Evolutionary conservation across 345 rosid species (phyloP).

Genomic region (Sisymbrium irio): DNA sequence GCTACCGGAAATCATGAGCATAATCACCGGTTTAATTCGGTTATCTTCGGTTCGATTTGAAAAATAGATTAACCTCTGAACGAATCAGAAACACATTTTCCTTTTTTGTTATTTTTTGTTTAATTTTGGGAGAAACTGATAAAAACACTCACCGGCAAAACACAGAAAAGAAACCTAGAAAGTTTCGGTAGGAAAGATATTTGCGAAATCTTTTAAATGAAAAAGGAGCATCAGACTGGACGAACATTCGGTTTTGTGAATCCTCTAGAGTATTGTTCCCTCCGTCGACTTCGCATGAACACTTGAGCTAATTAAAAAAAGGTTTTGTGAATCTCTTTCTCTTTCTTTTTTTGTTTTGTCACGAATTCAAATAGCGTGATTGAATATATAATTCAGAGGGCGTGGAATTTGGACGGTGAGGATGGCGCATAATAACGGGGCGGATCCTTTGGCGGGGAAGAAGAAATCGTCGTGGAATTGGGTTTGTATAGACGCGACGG

Average conservation of each 20-base stretch:
- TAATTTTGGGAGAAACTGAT: background rate
- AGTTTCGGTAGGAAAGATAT: slow-evolving; percentile 12
- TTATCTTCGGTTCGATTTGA: background rate
- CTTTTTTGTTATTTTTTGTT: background rate
- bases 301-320: slow-evolving; percentile 14
- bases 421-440: slow-evolving; percentile 57
- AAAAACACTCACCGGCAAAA: slow-evolving; percentile 13
- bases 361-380: no score
- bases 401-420: slow-evolving; percentile 28
- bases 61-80: background rate
- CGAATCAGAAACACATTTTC: slow-evolving; percentile 1
- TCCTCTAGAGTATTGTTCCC: background rate
- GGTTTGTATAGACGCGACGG: slow-evolving; percentile 54
- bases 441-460: slow-evolving; percentile 67
- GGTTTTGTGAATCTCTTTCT: background rate
- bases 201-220: slow-evolving; percentile 25
- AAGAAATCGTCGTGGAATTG: slow-evolving; percentile 80
- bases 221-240: slow-evolving; percentile 18
- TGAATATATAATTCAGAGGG: background rate
- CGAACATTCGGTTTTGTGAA: slow-evolving; percentile 3
- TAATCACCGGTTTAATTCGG: background rate
- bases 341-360: background rate
- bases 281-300: slow-evolving; percentile 31
- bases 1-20: background rate
- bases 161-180: slow-evolving; percentile 15